Evolutionary conservation across 1,284 basidiomycete genomes (phyloP).

Genomic region (Xerocomus amazonicus): DNA sequence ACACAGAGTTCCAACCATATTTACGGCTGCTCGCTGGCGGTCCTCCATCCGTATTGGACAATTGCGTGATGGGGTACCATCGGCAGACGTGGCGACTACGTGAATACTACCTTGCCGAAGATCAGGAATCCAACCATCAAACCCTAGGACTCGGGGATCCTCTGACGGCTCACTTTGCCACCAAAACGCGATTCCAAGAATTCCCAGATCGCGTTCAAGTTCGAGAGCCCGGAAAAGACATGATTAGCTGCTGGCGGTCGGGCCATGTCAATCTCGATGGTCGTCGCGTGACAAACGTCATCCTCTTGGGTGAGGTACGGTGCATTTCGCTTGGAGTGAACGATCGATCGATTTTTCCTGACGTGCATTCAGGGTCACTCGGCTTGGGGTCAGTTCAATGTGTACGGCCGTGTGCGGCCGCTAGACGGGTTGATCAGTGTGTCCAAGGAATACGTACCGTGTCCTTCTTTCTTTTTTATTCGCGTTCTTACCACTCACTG

Average conservation of each 20-base stretch:
- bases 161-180: conserved; percentile 33
- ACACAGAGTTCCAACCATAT: conserved; percentile 70
- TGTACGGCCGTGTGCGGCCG: conserved; percentile 65
- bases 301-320: conserved; percentile 66
- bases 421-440: conserved; percentile 69
- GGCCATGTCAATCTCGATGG: conserved; percentile 1
- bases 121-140: conserved; percentile 12
- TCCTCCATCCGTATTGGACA: conserved; percentile 51
- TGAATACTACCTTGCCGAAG: conserved; percentile 57
- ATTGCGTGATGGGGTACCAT: conserved; percentile 60
- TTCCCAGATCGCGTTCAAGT: conserved; percentile 17
- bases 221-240: conserved; percentile 21
- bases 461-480: background rate
- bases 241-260: conserved; percentile 41
- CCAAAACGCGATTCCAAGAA: conserved; percentile 20
- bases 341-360: background rate
- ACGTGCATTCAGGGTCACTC: conserved; percentile 60
- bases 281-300: conserved; percentile 44
- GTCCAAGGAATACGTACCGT: conserved; percentile 66
- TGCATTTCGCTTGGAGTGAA: background rate
- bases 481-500: conserved; percentile 1
- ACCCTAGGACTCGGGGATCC: conserved; percentile 33
- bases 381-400: conserved; percentile 73
- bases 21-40: conserved; percentile 60
- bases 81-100: conserved; percentile 75